A percentile compares a stretch with the other conserved stretches of the same genome.
Evolutionary conservation across 306 rosid genomes (phyloP).

Genomic region (Prunus padus): DNA sequence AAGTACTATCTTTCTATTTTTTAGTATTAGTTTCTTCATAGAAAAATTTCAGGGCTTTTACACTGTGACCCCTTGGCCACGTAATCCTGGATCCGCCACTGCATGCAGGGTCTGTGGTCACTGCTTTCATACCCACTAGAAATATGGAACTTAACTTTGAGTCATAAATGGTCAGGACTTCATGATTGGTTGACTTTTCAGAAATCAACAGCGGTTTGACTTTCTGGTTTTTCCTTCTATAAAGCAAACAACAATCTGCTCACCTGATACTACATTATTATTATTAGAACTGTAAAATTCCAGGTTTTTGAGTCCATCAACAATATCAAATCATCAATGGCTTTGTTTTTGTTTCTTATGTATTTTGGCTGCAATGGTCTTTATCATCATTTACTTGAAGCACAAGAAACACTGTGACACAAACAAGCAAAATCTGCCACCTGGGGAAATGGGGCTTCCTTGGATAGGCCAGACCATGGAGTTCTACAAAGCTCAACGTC

Average conservation of each 20-base stretch:
- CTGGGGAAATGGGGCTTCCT: conserved; percentile 75
- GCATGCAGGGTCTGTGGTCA: conserved; percentile 16
- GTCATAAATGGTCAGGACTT: conserved; percentile 28
- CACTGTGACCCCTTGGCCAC: no score
- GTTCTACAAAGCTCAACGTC: conserved; percentile 65
- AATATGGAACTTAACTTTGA: background rate
- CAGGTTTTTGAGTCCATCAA: background rate
- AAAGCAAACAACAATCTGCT: conserved; percentile 14
- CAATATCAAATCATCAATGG: conserved; percentile 31
- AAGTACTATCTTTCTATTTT: no score
- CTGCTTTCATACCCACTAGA: background rate
- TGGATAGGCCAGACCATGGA: conserved; percentile 81
- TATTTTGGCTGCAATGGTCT: conserved; percentile 30
- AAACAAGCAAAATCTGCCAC: conserved; percentile 47
- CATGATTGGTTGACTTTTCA: conserved; percentile 32
- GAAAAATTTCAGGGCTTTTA: no score
- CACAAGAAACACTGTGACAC: conserved; percentile 31
- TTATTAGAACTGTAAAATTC: background rate
- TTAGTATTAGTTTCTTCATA: no score
- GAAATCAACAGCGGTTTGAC: conserved; percentile 23
- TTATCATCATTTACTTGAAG: conserved; percentile 29
- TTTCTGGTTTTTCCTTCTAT: conserved; percentile 1
- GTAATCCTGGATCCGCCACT: no score
- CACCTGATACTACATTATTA: conserved; percentile 14
- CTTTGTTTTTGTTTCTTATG: conserved; percentile 31